These are phyloP conservation scores for Penicillium soppii DNA, from an alignment of 495 filamentous ascomycete genomes.

Conservation along the genomic window DNA sequence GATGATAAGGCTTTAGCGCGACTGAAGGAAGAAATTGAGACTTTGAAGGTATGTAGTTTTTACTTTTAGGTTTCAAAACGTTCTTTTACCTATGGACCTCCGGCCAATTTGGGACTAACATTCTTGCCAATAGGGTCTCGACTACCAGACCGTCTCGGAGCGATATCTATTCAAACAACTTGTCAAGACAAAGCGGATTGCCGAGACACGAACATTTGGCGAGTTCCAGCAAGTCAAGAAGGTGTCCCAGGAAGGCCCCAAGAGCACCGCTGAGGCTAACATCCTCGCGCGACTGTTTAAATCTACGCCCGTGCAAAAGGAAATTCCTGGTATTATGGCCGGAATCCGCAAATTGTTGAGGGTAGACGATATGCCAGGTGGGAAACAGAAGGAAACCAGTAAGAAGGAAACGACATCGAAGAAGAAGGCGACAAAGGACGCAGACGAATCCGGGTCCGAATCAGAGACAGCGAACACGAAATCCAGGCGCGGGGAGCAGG, in stretches of 20 bases:
- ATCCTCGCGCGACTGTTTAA: constrained; percentile 81
- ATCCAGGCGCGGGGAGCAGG: constrained; percentile 8
- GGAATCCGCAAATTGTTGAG: constrained; percentile 62
- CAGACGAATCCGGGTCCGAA: constrained; percentile 6
- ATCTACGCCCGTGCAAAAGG: constrained; percentile 69
- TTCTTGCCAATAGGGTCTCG: constrained; percentile 46
- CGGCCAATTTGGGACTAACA: background rate
- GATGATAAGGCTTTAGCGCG: constrained; percentile 43
- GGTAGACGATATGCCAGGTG: constrained; percentile 47
- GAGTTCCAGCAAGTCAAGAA: constrained; percentile 35
- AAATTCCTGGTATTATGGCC: constrained; percentile 58
- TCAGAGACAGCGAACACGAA: constrained; percentile 16
- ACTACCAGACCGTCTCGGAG: constrained; percentile 63
- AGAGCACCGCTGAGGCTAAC: constrained; percentile 61
- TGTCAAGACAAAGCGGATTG: constrained; percentile 69
- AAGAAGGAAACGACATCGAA: constrained; percentile 20
- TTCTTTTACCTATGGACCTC: background rate
- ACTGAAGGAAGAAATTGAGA: constrained; percentile 70
- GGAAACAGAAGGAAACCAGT: constrained; percentile 22
- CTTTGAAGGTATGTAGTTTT: constrained; percentile 64
- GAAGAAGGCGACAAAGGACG: constrained; percentile 16
- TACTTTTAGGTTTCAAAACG: background rate
- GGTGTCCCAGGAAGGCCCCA: constrained; percentile 32
- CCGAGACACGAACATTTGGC: constrained; percentile 48
- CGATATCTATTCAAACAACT: constrained; percentile 74